Percentiles rank a stretch among this genome's conserved stretches.
Conservation (phyloP, 2,329 filamentous ascomycete genomes). For the Fusarium cicatricum region DNA sequence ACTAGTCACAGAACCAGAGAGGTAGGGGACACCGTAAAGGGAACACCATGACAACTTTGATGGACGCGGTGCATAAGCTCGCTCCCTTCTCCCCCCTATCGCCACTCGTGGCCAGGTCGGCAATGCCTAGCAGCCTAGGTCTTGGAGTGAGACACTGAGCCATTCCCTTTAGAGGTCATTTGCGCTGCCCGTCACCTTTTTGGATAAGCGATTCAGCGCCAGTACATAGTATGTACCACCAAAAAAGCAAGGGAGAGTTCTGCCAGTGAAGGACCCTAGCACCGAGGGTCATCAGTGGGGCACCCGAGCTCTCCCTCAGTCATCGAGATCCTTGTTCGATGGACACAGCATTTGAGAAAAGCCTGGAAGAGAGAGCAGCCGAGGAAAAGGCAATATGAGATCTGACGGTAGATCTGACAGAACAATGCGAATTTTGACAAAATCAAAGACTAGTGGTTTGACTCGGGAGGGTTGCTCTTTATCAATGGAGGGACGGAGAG, state of each 20-base stretch:
- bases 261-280: constrained; percentile 2
- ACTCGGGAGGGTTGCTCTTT: background rate
- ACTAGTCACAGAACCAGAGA: constrained; percentile 1
- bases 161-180: constrained; percentile 7
- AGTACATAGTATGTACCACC: no score
- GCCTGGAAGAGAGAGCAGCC: constrained; percentile 17
- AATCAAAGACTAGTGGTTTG: background rate
- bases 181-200: background rate
- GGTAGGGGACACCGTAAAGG: constrained; percentile 21
- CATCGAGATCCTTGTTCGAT: constrained; percentile 17
- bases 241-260: constrained; percentile 39
- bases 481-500: no score
- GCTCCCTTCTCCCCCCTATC: constrained; percentile 8
- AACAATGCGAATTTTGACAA: background rate
- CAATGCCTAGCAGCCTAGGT: background rate
- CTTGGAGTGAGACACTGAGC: constrained; percentile 29
- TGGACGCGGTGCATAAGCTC: constrained; percentile 16
- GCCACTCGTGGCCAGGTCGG: constrained; percentile 13
- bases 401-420: constrained; percentile 29
- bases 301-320: constrained; percentile 15
- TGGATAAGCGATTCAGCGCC: constrained; percentile 20
- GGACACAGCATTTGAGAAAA: constrained; percentile 11
- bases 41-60: constrained; percentile 14
- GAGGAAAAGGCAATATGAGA: constrained; percentile 29
- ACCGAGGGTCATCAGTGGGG: constrained; percentile 27